Evolutionary conservation across 345 rosid species (phyloP).

Genomic region (Salix viminalis): DNA sequence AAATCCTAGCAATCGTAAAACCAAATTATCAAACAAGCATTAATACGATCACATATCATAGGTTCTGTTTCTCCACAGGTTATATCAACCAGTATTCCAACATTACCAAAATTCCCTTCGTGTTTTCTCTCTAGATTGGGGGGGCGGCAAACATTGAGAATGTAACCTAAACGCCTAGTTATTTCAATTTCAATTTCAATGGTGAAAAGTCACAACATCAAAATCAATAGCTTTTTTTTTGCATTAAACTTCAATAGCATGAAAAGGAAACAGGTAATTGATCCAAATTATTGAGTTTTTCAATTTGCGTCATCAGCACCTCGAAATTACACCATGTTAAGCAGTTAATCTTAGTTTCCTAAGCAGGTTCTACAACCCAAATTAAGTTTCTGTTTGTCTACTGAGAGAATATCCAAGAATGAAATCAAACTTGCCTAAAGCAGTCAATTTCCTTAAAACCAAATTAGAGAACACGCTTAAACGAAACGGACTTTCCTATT

Average conservation of each 20-base stretch:
- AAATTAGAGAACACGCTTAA: neutral
- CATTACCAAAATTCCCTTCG: no score
- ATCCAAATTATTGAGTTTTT: neutral
- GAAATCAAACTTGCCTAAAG: neutral
- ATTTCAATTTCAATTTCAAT: no score
- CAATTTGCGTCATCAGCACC: neutral
- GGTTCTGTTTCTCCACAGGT: no score
- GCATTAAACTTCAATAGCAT: neutral
- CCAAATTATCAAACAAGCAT: no score
- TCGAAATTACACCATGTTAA: neutral
- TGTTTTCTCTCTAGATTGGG: no score
- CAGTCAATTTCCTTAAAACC: neutral
- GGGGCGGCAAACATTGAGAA: no score
- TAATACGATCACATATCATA: no score
- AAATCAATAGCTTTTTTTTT: no score
- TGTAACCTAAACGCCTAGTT: no score
- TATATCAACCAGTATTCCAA: no score
- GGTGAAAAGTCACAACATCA: no score
- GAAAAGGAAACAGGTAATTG: neutral
- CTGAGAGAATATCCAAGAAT: neutral
- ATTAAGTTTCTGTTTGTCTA: neutral
- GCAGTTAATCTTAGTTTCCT: neutral
- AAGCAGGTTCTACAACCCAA: neutral
- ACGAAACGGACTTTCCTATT: neutral
- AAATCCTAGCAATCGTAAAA: no score